Evolutionary conservation across 2,329 filamentous ascomycete genomes (phyloP).

Genomic region (Ascochyta viciae-villosae): DNA sequence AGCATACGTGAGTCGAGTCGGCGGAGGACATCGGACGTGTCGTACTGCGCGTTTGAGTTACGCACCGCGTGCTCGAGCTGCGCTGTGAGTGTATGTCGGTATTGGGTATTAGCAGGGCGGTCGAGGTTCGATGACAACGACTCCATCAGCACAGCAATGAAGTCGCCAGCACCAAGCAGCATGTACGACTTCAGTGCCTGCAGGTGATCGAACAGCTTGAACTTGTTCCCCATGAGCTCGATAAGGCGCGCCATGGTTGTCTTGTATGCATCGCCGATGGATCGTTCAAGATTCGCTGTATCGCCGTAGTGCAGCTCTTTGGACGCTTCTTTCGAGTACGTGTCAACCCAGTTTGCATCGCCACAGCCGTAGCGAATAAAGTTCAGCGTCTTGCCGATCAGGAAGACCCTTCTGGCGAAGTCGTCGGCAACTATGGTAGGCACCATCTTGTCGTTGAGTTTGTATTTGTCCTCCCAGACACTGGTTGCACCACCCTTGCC

Average conservation of each 20-base stretch:
- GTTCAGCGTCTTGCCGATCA: slow-evolving; percentile 97
- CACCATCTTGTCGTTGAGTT: slow-evolving; percentile 82
- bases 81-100: slow-evolving; percentile 95
- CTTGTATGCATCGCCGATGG: slow-evolving; percentile 97
- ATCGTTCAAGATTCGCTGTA: slow-evolving; percentile 86
- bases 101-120: slow-evolving; percentile 93
- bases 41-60: slow-evolving; percentile 95
- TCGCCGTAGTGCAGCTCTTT: slow-evolving; percentile 93
- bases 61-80: slow-evolving; percentile 97
- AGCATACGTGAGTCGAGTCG: slow-evolving; percentile 97
- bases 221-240: slow-evolving; percentile 92
- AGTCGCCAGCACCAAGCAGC: slow-evolving; percentile 92
- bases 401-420: slow-evolving; percentile 94
- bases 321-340: slow-evolving; percentile 90
- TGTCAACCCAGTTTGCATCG: slow-evolving; percentile 93
- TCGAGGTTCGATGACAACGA: slow-evolving; percentile 92
- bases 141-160: slow-evolving; percentile 96
- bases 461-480: slow-evolving; percentile 98
- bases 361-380: slow-evolving; percentile 96
- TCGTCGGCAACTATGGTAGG: slow-evolving; percentile 92
- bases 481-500: slow-evolving; percentile 72
- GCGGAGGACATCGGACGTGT: slow-evolving; percentile 87
- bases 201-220: slow-evolving; percentile 91
- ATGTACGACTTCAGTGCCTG: slow-evolving; percentile 94
- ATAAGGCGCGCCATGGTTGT: slow-evolving; percentile 96